A percentile compares a stretch with the other conserved stretches of the same genome.
Conservation (phyloP, 75 land plant species). For the Selaginella moellendorffii region DNA sequence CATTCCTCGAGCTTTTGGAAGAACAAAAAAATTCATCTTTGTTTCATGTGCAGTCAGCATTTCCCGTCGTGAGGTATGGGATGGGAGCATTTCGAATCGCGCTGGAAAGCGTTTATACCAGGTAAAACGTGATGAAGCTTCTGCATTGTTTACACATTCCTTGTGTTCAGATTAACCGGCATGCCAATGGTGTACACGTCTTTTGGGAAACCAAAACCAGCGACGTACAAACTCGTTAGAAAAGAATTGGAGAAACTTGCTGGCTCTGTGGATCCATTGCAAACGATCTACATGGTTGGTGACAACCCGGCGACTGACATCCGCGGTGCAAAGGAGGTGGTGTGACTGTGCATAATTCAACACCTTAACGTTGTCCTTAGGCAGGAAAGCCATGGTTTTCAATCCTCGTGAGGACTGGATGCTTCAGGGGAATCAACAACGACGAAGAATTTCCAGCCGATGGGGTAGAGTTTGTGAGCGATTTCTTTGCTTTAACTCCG, state of each 20-base stretch:
- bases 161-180: not conserved
- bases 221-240: not conserved
- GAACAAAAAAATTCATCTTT: not conserved
- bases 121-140: conserved; percentile 13
- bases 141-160: not conserved
- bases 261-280: conserved; percentile 13
- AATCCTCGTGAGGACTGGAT: conserved; percentile 78
- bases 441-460: conserved; percentile 54
- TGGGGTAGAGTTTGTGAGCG: conserved; percentile 25
- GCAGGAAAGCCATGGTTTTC: conserved; percentile 88
- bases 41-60: conserved; percentile 30
- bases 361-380: conserved; percentile 13
- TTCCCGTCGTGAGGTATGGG: conserved; percentile 74
- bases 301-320: conserved; percentile 93
- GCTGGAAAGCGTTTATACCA: conserved; percentile 56
- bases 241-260: not conserved
- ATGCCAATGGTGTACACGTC: not conserved
- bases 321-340: conserved; percentile 65
- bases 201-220: not conserved
- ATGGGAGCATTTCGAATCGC: conserved; percentile 98
- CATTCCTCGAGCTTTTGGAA: not conserved
- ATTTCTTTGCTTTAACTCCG: not conserved
- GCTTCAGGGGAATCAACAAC: conserved; percentile 55
- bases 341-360: not conserved
- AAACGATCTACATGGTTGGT: conserved; percentile 85